Conservation (phyloP, 805 yeast species). For the Lipomyces spencermartinsiae region DNA sequence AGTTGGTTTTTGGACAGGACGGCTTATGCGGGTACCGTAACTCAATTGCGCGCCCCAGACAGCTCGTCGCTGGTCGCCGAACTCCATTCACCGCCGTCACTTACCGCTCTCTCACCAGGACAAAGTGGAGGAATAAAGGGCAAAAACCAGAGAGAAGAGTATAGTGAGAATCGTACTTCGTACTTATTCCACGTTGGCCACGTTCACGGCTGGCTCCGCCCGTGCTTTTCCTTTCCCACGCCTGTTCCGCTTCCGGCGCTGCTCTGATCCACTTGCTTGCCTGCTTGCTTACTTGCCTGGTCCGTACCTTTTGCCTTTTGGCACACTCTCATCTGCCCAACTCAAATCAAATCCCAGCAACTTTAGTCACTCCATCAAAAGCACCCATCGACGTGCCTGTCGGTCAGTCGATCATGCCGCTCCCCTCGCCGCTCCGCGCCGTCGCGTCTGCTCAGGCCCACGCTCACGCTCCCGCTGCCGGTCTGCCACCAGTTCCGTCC, state of each 20-base stretch:
- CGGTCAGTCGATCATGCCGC: constrained; percentile 5
- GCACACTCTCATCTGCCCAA: background rate
- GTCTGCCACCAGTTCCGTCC: background rate
- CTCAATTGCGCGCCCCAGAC: no score
- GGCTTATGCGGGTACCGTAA: no score
- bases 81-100: no score
- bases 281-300: no score
- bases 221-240: background rate
- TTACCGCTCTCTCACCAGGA: no score
- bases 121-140: no score
- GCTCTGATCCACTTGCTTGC: background rate
- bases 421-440: constrained; percentile 6
- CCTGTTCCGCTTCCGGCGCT: background rate
- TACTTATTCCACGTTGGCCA: background rate
- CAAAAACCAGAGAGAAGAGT: no score
- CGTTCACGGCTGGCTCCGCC: background rate
- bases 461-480: background rate
- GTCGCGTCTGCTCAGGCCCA: constrained; percentile 11
- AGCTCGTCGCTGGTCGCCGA: no score
- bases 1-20: no score
- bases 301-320: background rate
- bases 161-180: background rate
- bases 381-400: background rate
- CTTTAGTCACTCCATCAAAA: background rate
- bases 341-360: background rate